A percentile compares a stretch with the other conserved stretches of the same genome.
Evolutionary conservation across 768 basidiomycete genomes (phyloP).

Genomic region (Omphalotus guepiniiformis): DNA sequence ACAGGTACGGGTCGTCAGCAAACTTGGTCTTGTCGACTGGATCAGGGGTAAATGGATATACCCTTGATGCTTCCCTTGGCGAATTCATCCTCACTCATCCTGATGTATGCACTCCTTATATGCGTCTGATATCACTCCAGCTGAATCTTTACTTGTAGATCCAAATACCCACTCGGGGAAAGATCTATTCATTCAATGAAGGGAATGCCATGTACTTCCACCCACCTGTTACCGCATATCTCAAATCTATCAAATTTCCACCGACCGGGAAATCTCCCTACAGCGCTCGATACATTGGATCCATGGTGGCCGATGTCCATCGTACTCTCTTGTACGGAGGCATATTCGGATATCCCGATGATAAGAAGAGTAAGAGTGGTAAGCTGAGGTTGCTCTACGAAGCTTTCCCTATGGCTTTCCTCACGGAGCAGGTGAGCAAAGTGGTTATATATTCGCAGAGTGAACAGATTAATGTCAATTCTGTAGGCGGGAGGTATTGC

Average conservation of each 20-base stretch:
- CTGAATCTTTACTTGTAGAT: constrained; percentile 49
- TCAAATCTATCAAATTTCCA: constrained; percentile 91
- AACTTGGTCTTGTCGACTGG: constrained; percentile 96
- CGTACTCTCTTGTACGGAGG: constrained; percentile 95
- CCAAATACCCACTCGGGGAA: constrained; percentile 88
- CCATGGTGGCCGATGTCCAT: constrained; percentile 99
- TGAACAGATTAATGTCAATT: constrained; percentile 11
- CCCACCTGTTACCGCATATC: constrained; percentile 72
- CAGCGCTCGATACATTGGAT: constrained; percentile 91
- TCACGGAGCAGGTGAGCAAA: constrained; percentile 78
- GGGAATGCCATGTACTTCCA: constrained; percentile 96
- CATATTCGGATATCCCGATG: constrained; percentile 97
- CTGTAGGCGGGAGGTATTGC: constrained; percentile 90
- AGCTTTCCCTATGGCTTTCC: constrained; percentile 96
- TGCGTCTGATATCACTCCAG: not conserved
- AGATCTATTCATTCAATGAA: constrained; percentile 99
- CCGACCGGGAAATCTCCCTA: constrained; percentile 76
- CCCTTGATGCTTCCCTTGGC: constrained; percentile 89
- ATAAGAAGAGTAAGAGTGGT: constrained; percentile 96
- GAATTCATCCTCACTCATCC: constrained; percentile 99
- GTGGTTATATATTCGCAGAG: not conserved
- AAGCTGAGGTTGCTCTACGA: constrained; percentile 95
- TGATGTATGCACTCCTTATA: constrained; percentile 49
- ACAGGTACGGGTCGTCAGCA: constrained; percentile 84
- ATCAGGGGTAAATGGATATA: constrained; percentile 96